phyloP scores from a whole-genome alignment of 495 filamentous ascomycete genomes.

The Neurospora sp. region DNA sequence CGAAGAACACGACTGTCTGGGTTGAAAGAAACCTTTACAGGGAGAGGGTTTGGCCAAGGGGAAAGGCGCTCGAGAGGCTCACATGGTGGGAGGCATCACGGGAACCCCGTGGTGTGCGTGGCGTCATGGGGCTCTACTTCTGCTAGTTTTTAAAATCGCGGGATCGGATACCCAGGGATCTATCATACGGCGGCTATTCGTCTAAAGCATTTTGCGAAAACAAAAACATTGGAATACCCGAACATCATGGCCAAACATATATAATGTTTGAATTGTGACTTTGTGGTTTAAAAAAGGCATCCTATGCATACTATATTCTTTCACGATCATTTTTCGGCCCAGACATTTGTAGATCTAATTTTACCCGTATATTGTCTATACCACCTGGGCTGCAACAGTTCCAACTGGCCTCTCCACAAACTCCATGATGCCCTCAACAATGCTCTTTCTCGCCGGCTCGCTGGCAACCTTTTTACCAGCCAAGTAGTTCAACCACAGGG shows the following conservation, averaged over 20 bases:
- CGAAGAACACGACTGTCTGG: background rate
- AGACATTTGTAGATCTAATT: too few relatives aligned
- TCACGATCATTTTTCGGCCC: too few relatives aligned
- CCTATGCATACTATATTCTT: too few relatives aligned
- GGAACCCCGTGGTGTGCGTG: background rate
- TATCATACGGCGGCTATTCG: background rate
- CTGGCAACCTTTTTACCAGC: conserved; percentile 81
- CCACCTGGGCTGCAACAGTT: conserved; percentile 66
- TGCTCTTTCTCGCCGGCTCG: conserved; percentile 65
- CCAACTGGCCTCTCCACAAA: conserved; percentile 85
- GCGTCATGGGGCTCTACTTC: background rate
- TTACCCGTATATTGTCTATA: conserved; percentile 6
- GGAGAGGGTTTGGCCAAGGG: background rate
- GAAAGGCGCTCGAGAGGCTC: background rate
- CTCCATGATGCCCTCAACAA: conserved; percentile 79
- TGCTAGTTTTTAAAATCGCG: background rate
- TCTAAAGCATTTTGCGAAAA: background rate
- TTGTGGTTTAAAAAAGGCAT: too few relatives aligned
- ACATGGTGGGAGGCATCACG: background rate
- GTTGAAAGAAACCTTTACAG: background rate
- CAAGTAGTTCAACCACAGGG: conserved; percentile 85
- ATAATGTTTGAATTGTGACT: background rate
- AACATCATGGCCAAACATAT: background rate
- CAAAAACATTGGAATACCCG: background rate
- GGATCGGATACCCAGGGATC: background rate